phyloP scores from a whole-genome alignment of 129 eudicot species.

The Flaveria ramosissima region DNA sequence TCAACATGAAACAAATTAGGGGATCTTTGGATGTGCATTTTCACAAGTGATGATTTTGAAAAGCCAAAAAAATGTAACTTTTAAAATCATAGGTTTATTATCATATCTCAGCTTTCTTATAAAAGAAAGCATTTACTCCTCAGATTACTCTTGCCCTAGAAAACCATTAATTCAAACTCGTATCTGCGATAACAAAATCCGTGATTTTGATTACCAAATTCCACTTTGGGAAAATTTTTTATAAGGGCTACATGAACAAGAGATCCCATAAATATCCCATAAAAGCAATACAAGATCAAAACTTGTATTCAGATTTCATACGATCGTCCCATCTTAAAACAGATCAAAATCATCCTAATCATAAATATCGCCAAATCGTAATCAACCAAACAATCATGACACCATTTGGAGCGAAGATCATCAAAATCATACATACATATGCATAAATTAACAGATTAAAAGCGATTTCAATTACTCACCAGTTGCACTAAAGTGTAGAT shows the following conservation, averaged over 20 bases:
- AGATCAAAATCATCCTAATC: slow-evolving; percentile 5
- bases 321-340: neutral
- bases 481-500: slow-evolving; percentile 17
- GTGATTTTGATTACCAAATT: neutral
- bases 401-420: neutral
- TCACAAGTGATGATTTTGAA: neutral
- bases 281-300: slow-evolving; percentile 1
- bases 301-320: slow-evolving; percentile 8
- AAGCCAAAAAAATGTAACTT: neutral
- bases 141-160: too few relatives aligned
- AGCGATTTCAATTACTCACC: slow-evolving; percentile 33
- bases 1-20: neutral
- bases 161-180: too few relatives aligned
- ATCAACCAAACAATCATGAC: slow-evolving; percentile 3
- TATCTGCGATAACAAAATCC: too few relatives aligned
- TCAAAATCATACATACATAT: neutral
- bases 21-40: neutral
- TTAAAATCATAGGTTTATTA: neutral
- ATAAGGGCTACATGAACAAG: neutral
- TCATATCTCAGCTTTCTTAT: neutral
- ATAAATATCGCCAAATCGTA: neutral
- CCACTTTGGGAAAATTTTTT: neutral
- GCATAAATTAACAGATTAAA: neutral
- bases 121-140: too few relatives aligned
- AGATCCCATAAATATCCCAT: neutral